Conservation (phyloP, 805 yeast genomes). For the Schwanniomyces vanrijiae region DNA sequence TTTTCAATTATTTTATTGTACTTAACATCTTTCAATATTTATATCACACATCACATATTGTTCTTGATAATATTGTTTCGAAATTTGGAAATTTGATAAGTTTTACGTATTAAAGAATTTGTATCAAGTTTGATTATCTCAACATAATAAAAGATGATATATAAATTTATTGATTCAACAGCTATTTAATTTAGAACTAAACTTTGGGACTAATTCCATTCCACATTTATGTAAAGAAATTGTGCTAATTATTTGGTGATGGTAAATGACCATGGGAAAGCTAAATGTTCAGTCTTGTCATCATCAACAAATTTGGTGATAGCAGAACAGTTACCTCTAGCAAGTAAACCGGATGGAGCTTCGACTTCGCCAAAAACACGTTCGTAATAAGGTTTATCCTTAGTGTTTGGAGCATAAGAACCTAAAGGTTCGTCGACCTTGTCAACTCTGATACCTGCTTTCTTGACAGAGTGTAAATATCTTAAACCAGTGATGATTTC, state of each 20-base stretch:
- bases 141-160: no score
- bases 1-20: no score
- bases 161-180: background rate
- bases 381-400: slow-evolving; percentile 74
- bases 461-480: slow-evolving; percentile 80
- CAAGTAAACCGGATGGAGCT: slow-evolving; percentile 88
- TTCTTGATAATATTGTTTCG: no score
- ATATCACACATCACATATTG: no score
- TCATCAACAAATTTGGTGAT: slow-evolving; percentile 83
- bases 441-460: slow-evolving; percentile 85
- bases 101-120: no score
- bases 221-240: background rate
- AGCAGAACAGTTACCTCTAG: slow-evolving; percentile 84
- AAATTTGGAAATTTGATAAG: no score
- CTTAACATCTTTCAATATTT: no score
- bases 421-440: slow-evolving; percentile 87
- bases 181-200: background rate
- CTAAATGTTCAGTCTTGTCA: slow-evolving; percentile 71
- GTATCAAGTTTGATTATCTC: no score
- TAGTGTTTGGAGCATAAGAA: slow-evolving; percentile 85
- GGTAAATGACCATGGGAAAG: slow-evolving; percentile 82
- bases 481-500: slow-evolving; percentile 89
- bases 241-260: slow-evolving; percentile 55
- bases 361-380: slow-evolving; percentile 59
- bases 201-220: background rate